These are phyloP conservation scores for Daldinia sp. DNA, from an alignment of 2,329 filamentous ascomycete species.

Conservation along the genomic window DNA sequence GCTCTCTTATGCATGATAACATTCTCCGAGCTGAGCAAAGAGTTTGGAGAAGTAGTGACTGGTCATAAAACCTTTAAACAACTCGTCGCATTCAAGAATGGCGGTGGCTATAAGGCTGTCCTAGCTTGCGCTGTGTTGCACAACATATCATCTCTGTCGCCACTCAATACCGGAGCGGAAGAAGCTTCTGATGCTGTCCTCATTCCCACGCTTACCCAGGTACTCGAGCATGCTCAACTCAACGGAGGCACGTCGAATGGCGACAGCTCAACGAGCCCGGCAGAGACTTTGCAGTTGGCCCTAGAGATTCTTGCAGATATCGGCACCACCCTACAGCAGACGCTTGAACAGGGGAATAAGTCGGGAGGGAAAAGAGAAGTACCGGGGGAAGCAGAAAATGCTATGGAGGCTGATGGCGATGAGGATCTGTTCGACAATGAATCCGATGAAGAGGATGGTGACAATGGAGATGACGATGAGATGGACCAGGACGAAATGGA, in stretches of 20 bases:
- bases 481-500: constrained; percentile 66
- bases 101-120: constrained; percentile 59
- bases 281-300: constrained; percentile 61
- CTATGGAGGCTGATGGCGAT: constrained; percentile 51
- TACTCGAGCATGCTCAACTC: constrained; percentile 49
- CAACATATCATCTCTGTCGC: constrained; percentile 64
- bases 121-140: constrained; percentile 69
- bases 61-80: constrained; percentile 59
- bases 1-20: constrained; percentile 64
- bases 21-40: constrained; percentile 67
- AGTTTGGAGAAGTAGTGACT: constrained; percentile 62
- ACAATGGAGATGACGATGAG: constrained; percentile 54
- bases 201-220: constrained; percentile 54
- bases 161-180: constrained; percentile 56
- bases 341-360: constrained; percentile 56
- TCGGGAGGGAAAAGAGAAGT: no score
- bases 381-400: constrained; percentile 49
- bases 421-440: constrained; percentile 52
- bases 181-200: constrained; percentile 60
- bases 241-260: constrained; percentile 45
- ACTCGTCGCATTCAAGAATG: constrained; percentile 58
- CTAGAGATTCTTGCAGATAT: constrained; percentile 72
- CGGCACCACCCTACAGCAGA: constrained; percentile 64
- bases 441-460: constrained; percentile 48
- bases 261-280: constrained; percentile 51